Evolutionary conservation across 129 eudicot genomes (phyloP), one percentile per base, ranked within the genome.

Genomic region (Flaveria linearis): DNA sequence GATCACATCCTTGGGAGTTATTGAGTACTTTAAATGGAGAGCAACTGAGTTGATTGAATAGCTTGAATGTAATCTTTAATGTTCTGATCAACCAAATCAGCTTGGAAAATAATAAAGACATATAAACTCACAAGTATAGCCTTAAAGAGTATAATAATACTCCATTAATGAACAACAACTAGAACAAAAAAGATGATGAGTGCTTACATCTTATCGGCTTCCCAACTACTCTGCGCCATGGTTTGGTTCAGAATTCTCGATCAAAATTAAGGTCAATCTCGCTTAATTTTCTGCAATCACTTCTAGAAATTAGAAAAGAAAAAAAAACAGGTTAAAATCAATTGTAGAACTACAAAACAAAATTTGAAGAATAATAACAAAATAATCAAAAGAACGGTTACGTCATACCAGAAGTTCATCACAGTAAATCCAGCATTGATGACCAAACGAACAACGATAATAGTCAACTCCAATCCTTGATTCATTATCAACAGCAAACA

Each of bases 191-290:
- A 62, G 39, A 77, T 16, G 43, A 68, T 67, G 25, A 39, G 63
- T 50, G n/a, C 81, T 49, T 85, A 93, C 98, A 93, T 93, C 82
- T 93, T 93, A 85, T 93, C 98, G 23, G 98, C 98, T 88, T 93
- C 98, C 98, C 98, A 93, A 55, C 87, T 90, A 85, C 97, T 90
- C 86, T 90, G 97, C 70, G 97, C 91, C 98, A 93, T 93, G 78
- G 25, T 79, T 52, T 45, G n/a, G 61, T 69, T 68, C 74, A 58
- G 73, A 60, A 26, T 63, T 30, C 57, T 47, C 62, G 67, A 53
- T 78, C 49, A 47, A 46, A 68, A 36, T 15, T 10, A 78, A 63
- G 39, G 52, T 26, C 75, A 74, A 76, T 77, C 66, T 39, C 57
- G 25, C 30, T 5, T 57, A 74, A 36, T 72, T 18, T 17, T 72